Base-by-base conservation (phyloP, 1,139 yeast genomes). In the Pichia sorboxylosa region DNA sequence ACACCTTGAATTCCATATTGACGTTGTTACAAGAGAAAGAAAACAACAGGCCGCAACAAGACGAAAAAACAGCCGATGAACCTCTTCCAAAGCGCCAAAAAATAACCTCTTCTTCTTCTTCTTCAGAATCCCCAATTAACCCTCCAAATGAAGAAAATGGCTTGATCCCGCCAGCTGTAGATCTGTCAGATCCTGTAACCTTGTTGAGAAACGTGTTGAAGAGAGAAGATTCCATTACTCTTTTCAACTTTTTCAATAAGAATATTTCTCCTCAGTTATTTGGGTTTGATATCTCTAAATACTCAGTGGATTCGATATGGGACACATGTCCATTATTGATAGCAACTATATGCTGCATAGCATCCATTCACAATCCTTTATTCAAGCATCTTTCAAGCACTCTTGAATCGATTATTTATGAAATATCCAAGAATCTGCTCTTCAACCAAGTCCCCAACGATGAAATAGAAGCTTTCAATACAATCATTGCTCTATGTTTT, bases 221-320 rank as follows among this genome's bases (percentile, higher is more conserved):
- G 1, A 47, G 55, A 24, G 57, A 52, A 1, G 67, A 74, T 35
- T 82, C 82, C 0, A 49, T 53, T 17, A 66, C 61, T 18, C 55
- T 76, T 13, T 70, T 75, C 38, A 44, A 49, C 6, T 70, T 62
- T 38, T 77, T 77, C 47, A 68, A 72, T 43, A 52, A 61, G 3
- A 65, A 73, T 36, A 72, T 76, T 15, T 62, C 80, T 0, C 76
- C 75, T 14, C 82, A 76, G 44, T 55, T 77, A 27, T 76, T 74
- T 55, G 84, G 84, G 1, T 77, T 75, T 50, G 74, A 69, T 33
- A 60, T 76, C 3, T 63, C 75, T 2, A 59, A 63, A 33, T 63
- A 73, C 34, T 57, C 67, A 0, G 62, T 72, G 2, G 66, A 68
- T 14, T 53, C 54, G 2, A 59, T 73, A 7, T 74, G 82, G 82